Evolutionary conservation across 1,139 yeast genomes (phyloP).

Genomic region (Cylindricascospora bacillispora): DNA sequence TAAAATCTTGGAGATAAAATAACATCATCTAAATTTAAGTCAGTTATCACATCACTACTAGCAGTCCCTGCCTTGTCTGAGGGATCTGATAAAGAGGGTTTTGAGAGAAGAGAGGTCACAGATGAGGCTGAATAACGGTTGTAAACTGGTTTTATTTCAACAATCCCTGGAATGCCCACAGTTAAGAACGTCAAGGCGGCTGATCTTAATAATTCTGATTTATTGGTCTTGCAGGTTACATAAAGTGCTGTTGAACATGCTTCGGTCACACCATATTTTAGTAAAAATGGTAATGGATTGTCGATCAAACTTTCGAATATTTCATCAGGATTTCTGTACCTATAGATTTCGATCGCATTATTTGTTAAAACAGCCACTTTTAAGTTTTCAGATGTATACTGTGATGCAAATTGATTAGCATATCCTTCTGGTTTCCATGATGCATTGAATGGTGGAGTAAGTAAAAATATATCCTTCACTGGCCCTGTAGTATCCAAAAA

Average conservation of each 20-base stretch:
- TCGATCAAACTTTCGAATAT: conserved; percentile 53
- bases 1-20: conserved; percentile 83
- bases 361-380: conserved; percentile 74
- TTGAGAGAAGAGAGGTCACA: conserved; percentile 18
- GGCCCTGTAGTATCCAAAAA: conserved; percentile 48
- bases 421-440: conserved; percentile 65
- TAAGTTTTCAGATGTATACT: conserved; percentile 50
- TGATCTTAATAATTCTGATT: conserved; percentile 37
- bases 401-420: conserved; percentile 75
- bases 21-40: conserved; percentile 47
- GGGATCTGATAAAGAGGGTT: conserved; percentile 12
- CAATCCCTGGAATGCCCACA: conserved; percentile 28
- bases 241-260: conserved; percentile 80
- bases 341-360: conserved; percentile 63
- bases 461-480: conserved; percentile 63
- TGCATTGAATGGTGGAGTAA: conserved; percentile 62
- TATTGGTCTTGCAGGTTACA: conserved; percentile 63
- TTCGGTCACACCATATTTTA: conserved; percentile 54
- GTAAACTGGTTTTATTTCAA: conserved; percentile 28
- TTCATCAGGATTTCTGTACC: conserved; percentile 69
- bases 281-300: conserved; percentile 40
- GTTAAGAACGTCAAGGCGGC: conserved; percentile 29
- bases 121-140: conserved; percentile 21
- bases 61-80: conserved; percentile 4
- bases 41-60: conserved; percentile 2